phyloP scores from a whole-genome alignment of 2,329 filamentous ascomycete species.

The Cryphonectria carpinicola region DNA sequence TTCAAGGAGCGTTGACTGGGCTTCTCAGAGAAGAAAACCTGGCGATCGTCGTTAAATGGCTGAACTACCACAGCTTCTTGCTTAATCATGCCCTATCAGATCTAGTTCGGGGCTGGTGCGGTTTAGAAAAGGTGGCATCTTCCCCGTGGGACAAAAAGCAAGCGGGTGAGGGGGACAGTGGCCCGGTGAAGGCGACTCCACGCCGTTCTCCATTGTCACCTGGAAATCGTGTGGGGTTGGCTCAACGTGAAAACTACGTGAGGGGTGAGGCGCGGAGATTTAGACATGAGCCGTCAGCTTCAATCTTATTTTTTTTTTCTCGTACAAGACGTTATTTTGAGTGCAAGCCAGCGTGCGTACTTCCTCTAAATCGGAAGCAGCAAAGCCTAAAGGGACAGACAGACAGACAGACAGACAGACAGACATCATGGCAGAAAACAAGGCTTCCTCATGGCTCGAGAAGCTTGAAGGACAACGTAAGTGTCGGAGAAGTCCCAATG shows the following conservation, averaged over 20 bases:
- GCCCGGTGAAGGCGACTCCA: background rate
- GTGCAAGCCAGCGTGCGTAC: background rate
- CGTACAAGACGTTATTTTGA: background rate
- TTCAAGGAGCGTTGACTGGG: background rate
- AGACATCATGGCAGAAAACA: conserved; percentile 39
- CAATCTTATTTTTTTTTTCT: background rate
- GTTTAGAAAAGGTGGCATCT: background rate
- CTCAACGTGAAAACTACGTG: background rate
- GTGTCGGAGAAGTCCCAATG: conserved; percentile 19
- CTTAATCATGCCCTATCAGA: background rate
- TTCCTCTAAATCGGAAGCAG: background rate
- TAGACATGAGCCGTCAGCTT: background rate
- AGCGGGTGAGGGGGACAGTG: conserved; percentile 2
- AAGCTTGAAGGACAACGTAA: conserved; percentile 47
- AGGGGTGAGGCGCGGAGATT: background rate
- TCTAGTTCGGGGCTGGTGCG: background rate
- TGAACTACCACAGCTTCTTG: background rate
- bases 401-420: background rate
- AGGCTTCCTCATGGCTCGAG: conserved; percentile 44
- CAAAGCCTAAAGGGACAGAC: too few species aligned
- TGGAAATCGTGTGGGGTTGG: background rate
- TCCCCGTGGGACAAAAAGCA: conserved; percentile 1
- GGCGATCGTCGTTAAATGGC: background rate
- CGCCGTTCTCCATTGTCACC: background rate
- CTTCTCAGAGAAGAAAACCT: accelerated